A percentile compares a stretch with the other conserved stretches of the same genome.
Conservation (phyloP, 495 filamentous ascomycete species). For the Tuber umbilicatum region DNA sequence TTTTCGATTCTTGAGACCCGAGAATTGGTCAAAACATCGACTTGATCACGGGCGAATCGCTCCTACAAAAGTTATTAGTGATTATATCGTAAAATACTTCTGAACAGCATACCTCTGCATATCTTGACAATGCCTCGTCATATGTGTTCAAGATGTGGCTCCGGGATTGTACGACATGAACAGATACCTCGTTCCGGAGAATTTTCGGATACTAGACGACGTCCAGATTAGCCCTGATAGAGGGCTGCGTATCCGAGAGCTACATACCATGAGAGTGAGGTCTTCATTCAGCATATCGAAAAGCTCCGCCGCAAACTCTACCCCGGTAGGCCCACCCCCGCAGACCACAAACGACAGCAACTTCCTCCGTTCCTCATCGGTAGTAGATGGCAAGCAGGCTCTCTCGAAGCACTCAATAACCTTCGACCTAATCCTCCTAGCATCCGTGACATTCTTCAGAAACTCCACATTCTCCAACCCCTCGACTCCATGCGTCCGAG, state of each 20-base stretch:
- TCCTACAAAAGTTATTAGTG: slow-evolving; percentile 40
- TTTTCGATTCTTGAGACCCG: slow-evolving; percentile 79
- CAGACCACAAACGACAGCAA: slow-evolving; percentile 90
- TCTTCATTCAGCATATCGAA: slow-evolving; percentile 97
- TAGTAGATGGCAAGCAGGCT: slow-evolving; percentile 86
- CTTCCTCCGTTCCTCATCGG: slow-evolving; percentile 78
- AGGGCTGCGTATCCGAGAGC: not conserved
- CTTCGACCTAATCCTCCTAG: slow-evolving; percentile 75
- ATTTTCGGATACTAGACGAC: slow-evolving; percentile 68
- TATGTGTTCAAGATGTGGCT: slow-evolving; percentile 97
- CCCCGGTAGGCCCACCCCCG: slow-evolving; percentile 93
- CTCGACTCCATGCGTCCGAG: slow-evolving; percentile 92
- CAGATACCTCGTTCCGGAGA: slow-evolving; percentile 90
- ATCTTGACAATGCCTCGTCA: slow-evolving; percentile 86
- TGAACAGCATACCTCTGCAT: slow-evolving; percentile 60
- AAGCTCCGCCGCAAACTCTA: slow-evolving; percentile 86
- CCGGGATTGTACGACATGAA: slow-evolving; percentile 91
- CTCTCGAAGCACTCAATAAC: slow-evolving; percentile 88
- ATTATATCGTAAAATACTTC: not conserved
- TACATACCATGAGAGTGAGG: slow-evolving; percentile 51
- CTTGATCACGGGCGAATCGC: slow-evolving; percentile 80
- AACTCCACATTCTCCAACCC: slow-evolving; percentile 92
- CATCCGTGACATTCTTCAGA: slow-evolving; percentile 88
- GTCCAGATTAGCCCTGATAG: not conserved
- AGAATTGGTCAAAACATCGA: slow-evolving; percentile 85